Percentiles rank a stretch among this genome's conserved stretches.
phyloP scores from a whole-genome alignment of 208 protist species.

The Trypanosoma brucei region DNA sequence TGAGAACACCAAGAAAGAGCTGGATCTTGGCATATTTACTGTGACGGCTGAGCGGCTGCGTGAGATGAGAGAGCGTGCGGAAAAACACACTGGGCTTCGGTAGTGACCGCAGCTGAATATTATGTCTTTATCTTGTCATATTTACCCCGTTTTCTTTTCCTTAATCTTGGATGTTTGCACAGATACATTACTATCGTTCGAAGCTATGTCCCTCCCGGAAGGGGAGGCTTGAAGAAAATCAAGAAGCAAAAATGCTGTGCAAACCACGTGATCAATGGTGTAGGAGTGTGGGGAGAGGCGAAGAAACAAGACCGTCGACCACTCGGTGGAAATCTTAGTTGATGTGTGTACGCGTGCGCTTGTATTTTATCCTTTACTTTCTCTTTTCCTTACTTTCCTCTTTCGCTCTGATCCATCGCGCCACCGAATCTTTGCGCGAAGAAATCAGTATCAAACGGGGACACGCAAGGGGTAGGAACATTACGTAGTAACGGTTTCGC shows the following conservation, averaged over 20 bases:
- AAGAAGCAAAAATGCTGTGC: no score
- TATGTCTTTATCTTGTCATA: constrained; percentile 12
- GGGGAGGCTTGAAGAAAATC: no score
- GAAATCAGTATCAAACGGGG: neutral
- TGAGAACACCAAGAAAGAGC: constrained; percentile 56
- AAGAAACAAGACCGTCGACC: no score
- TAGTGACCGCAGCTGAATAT: constrained; percentile 10
- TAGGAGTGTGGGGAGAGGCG: no score
- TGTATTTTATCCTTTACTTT: constrained; percentile 8
- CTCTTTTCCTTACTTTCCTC: constrained; percentile 1
- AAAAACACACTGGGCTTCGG: constrained; percentile 46
- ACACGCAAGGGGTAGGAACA: no score
- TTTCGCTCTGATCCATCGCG: neutral
- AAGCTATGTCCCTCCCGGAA: no score
- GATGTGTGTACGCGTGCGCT: no score
- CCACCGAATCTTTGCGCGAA: neutral
- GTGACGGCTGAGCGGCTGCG: constrained; percentile 71
- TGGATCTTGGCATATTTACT: constrained; percentile 86
- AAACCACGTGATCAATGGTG: no score
- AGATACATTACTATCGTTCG: neutral
- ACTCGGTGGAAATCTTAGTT: no score
- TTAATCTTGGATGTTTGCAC: no score
- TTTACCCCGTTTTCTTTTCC: constrained; percentile 1
- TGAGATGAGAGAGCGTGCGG: constrained; percentile 68
- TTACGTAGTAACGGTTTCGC: no score